Percentiles rank a stretch among this genome's conserved stretches.
phyloP scores from a whole-genome alignment of 169 alveolate species.

The Besnoitia besnoiti region DNA sequence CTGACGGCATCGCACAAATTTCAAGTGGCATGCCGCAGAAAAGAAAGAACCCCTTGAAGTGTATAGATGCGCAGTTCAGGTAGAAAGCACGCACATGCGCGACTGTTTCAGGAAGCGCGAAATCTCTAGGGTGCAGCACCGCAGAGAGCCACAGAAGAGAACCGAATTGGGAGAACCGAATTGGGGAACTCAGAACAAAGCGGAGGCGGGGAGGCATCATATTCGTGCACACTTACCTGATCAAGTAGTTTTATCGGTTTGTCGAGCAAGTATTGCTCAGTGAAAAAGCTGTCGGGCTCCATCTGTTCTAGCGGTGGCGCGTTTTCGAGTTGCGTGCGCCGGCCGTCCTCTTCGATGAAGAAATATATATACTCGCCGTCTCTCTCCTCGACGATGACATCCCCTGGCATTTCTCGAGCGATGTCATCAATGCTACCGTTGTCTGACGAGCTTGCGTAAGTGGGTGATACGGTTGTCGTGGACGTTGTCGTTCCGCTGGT shows the following conservation, averaged over 20 bases:
- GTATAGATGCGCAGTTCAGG: too few relatives aligned
- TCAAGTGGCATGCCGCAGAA: too few relatives aligned
- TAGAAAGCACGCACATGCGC: too few relatives aligned
- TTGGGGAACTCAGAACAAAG: too few relatives aligned
- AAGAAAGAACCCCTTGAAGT: too few relatives aligned
- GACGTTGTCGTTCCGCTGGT: not conserved
- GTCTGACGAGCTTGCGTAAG: not conserved
- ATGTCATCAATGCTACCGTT: not conserved
- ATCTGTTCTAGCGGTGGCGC: conserved; percentile 22
- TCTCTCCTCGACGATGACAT: conserved; percentile 2
- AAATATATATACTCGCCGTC: not conserved
- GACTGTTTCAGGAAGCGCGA: too few relatives aligned
- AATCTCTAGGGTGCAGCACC: too few relatives aligned
- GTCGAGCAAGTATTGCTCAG: conserved; percentile 18
- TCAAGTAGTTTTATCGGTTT: conserved; percentile 15
- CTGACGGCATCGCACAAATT: too few relatives aligned
- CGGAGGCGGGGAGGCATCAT: too few relatives aligned
- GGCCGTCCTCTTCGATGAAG: conserved; percentile 36
- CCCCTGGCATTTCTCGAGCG: conserved; percentile 1
- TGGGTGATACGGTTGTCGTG: not conserved
- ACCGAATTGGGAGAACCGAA: too few relatives aligned
- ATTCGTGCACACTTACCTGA: not conserved
- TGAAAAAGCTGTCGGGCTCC: conserved; percentile 24
- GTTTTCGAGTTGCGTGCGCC: conserved; percentile 28
- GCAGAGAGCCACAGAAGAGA: not conserved